Conservation (phyloP, 202 grass and related monocot genomes). For the Carex arenaria region DNA sequence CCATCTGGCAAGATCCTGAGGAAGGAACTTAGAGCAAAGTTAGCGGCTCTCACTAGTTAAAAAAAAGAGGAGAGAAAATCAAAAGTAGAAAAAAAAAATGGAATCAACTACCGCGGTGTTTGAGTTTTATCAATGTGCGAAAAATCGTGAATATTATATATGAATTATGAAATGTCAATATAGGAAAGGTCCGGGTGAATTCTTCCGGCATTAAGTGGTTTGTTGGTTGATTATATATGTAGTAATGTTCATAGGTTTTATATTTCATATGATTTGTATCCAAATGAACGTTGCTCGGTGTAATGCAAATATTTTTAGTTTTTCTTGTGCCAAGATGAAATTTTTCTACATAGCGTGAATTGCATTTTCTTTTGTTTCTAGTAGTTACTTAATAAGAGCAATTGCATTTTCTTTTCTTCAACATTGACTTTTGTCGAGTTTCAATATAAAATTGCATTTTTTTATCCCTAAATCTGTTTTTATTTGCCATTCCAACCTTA, state of each 20-base stretch:
- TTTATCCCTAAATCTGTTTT: no score
- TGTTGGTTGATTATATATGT: conserved; percentile 25
- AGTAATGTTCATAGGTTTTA: conserved; percentile 21
- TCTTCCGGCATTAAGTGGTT: conserved; percentile 29
- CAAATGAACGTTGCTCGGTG: background rate
- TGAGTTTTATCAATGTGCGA: conserved; percentile 13
- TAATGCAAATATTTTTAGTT: conserved; percentile 10
- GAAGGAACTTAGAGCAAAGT: conserved; percentile 72
- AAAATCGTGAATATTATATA: conserved; percentile 28
- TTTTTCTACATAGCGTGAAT: background rate
- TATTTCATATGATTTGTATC: conserved; percentile 18
- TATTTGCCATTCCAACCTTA: no score
- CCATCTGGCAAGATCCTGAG: conserved; percentile 80
- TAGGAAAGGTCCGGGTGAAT: conserved; percentile 25
- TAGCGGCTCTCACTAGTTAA: conserved; percentile 39
- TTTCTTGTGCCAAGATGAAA: background rate
- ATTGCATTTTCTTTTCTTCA: background rate
- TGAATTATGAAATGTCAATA: conserved; percentile 33
- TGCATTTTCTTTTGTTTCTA: background rate
- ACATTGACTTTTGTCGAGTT: background rate
- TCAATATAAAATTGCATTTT: background rate
- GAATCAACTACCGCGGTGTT: conserved; percentile 22
- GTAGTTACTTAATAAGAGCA: background rate
- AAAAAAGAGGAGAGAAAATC: conserved; percentile 16
- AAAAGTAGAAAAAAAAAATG: background rate